Conservation (phyloP, 2,329 filamentous ascomycete species). For the Microthyrium microscopicum region DNA sequence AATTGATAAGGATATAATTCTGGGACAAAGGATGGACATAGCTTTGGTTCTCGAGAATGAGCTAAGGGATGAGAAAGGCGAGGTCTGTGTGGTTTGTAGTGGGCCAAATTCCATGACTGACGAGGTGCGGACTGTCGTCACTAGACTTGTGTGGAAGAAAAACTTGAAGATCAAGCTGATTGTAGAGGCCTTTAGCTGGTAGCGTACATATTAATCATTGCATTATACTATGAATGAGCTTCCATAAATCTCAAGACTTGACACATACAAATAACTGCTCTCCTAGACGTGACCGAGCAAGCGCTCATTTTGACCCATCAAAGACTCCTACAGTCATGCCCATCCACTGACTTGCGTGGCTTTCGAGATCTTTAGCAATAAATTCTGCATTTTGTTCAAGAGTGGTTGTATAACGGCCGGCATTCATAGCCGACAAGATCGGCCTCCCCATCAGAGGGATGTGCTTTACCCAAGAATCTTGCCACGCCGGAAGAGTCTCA, state of each 20-base stretch:
- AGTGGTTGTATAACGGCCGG: slow-evolving; percentile 19
- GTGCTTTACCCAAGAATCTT: slow-evolving; percentile 17
- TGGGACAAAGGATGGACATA: slow-evolving; percentile 22
- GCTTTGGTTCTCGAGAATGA: slow-evolving; percentile 18
- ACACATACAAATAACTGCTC: too few relatives aligned
- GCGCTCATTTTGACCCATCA: slow-evolving; percentile 12
- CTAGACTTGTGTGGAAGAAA: slow-evolving; percentile 7
- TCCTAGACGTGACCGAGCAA: too few relatives aligned
- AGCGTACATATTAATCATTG: too few relatives aligned
- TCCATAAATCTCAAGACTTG: too few relatives aligned
- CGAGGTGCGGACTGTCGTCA: slow-evolving; percentile 20
- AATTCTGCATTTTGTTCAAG: slow-evolving; percentile 28
- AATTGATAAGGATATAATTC: slow-evolving; percentile 19
- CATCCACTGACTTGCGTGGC: slow-evolving; percentile 15
- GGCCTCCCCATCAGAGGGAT: slow-evolving; percentile 19
- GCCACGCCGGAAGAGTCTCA: slow-evolving; percentile 18
- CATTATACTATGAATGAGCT: too few relatives aligned
- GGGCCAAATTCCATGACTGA: slow-evolving; percentile 27
- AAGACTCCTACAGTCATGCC: slow-evolving; percentile 22
- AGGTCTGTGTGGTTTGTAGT: slow-evolving; percentile 25
- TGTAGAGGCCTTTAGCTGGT: slow-evolving; percentile 6
- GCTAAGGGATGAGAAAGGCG: slow-evolving; percentile 17
- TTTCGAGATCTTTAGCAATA: slow-evolving; percentile 23
- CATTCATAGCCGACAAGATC: slow-evolving; percentile 16
- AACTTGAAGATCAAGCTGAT: not conserved